Evolutionary conservation across 768 basidiomycete genomes (phyloP), one percentile per base, ranked within the genome.

Genomic region (Tulasnella sp.): DNA sequence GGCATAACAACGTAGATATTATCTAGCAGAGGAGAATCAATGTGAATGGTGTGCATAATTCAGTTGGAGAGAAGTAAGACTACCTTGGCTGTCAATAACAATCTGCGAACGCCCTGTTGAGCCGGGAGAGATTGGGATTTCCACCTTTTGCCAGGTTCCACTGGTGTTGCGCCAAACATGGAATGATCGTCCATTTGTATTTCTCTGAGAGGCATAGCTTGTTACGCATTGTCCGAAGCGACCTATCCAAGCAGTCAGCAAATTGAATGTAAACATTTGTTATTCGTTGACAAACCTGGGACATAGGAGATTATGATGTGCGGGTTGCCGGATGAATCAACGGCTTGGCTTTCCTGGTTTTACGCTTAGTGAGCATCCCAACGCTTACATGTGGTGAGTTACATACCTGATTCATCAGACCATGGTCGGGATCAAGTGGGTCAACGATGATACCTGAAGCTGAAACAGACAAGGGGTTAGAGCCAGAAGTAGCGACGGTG

Each of bases 221-320:
- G 53, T 16, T 28, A 54, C 37, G 37, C 53, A 54, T 25, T 54
- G 53, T 7, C 24, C 34, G 28, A 54, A 54, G 34, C 48, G 53
- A 29, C 53, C 53, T 51, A 27, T 9, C n/a, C 10, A 43, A 25
- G 12, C 12, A 19, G 39, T 24, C 13, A 42, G n/a, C 6, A 8
- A 10, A 16, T 27, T 20, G 15, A 48, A 39, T n/a, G 47, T 10
- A 9, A 27, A 43, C 19, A 13, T 13, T 13, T 12, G 12, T 43
- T 43, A 13, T 10, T 43, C 10, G 13, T n/a, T 19, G 19, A 41
- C 19, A 8, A 15, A 32, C 10, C 40, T 10, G 53, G 53, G 5
- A 54, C 53, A 29, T 54, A 49, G 37, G 47, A 48, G 53, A 49
- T 54, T 12, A 50, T 41, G 28, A 54, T 40, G 33, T 54, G 53